Evolutionary conservation across 78 protist species (phyloP).

Genomic region (Dictyostelium firmibasis): DNA sequence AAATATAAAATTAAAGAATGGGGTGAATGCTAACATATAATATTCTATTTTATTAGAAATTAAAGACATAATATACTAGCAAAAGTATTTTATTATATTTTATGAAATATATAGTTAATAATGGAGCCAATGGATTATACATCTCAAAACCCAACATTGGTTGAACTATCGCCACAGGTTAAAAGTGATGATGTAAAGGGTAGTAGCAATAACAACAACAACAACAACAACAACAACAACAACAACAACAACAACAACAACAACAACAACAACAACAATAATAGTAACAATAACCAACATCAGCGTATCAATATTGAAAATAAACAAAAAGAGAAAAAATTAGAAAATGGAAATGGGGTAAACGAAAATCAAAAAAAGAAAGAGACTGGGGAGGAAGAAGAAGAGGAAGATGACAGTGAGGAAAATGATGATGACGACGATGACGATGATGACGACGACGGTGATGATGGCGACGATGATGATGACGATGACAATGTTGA

Average conservation of each 20-base stretch:
- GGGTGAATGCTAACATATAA: neutral
- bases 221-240: neutral
- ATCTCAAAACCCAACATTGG: neutral
- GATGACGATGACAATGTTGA: neutral
- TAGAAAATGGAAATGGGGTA: neutral
- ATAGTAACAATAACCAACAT: too few relatives aligned
- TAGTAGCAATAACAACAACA: neutral
- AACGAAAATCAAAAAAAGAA: neutral
- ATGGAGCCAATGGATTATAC: slow-evolving; percentile 2
- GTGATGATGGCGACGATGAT: neutral
- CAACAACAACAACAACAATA: too few relatives aligned
- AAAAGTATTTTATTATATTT: too few relatives aligned
- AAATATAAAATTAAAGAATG: too few relatives aligned
- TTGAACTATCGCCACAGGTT: neutral
- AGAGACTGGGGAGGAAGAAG: neutral
- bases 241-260: neutral
- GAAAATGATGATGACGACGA: neutral
- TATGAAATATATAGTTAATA: neutral
- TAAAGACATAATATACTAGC: too few relatives aligned
- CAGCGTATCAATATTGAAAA: too few relatives aligned
- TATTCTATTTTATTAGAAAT: neutral
- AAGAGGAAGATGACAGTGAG: neutral
- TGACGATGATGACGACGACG: neutral
- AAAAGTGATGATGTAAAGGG: neutral
- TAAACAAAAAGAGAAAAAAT: neutral